phyloP scores from a whole-genome alignment of 1,284 basidiomycete species.

The Somion occarium region DNA sequence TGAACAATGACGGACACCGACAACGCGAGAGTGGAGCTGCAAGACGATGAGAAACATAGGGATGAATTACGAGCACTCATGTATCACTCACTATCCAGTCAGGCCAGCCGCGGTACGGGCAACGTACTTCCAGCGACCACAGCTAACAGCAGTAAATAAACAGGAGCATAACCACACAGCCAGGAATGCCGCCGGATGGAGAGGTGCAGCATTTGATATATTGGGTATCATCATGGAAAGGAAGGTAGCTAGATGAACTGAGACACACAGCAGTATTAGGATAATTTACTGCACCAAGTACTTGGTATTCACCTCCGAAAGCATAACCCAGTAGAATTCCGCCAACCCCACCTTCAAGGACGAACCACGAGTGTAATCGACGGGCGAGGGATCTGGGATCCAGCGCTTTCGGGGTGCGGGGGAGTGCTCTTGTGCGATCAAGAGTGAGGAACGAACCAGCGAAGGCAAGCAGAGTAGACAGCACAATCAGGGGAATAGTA shows the following conservation, averaged over 20 bases:
- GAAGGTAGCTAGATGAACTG: slow-evolving; percentile 59
- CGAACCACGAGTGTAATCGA: slow-evolving; percentile 20
- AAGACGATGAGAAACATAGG: slow-evolving; percentile 9
- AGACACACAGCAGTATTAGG: too few relatives aligned
- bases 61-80: slow-evolving; percentile 2
- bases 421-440: slow-evolving; percentile 60
- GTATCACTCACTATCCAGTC: slow-evolving; percentile 44
- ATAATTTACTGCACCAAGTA: too few relatives aligned
- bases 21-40: slow-evolving; percentile 45
- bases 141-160: slow-evolving; percentile 38
- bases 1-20: slow-evolving; percentile 53
- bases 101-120: slow-evolving; percentile 42
- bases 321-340: slow-evolving; percentile 53
- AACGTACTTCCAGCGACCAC: slow-evolving; percentile 45
- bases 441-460: slow-evolving; percentile 63
- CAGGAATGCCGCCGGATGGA: slow-evolving; percentile 48
- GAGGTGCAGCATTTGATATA: slow-evolving; percentile 36
- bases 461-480: slow-evolving; percentile 51
- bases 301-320: slow-evolving; percentile 56
- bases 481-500: slow-evolving; percentile 45
- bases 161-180: slow-evolving; percentile 54
- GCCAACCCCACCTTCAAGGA: slow-evolving; percentile 58
- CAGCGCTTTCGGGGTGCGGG: slow-evolving; percentile 25
- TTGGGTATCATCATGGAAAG: slow-evolving; percentile 53
- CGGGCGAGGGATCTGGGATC: neutral